Base-by-base conservation (phyloP, 768 basidiomycete species). In the Boletus fagicola region DNA sequence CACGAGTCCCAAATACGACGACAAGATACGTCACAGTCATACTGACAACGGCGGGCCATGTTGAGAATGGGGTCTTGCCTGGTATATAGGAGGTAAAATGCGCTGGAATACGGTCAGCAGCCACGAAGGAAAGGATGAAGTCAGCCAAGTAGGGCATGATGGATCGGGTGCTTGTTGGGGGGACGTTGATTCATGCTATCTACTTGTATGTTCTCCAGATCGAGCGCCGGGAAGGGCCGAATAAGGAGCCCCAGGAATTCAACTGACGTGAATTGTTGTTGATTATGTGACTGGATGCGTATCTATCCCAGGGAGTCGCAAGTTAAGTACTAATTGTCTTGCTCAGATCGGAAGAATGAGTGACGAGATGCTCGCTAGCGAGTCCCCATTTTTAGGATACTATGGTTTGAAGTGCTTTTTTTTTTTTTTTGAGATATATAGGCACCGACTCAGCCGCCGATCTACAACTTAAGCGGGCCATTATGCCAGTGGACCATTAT, bases 21-120 rank as follows among this genome's bases (percentile, higher is more conserved):
- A 83, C 83, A 62, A 98, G 84, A 79, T 98, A 98, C 43, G 81
- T 80, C 33, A 74, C 78, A 60, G 96, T 80, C 31, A 88, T 79
- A 39, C 80, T 75, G 40, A 83, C 68, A 59, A 97, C 95, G 57
- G 79, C 78, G 56, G 83, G 80, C 59, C 72, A 67, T 33, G 93
- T 96, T 31, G 90, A 92, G 54, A 98, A 72, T 13, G 94, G 94
- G 0, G 92, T 89, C 62, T 78, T 72, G 49, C 90, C 92, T 30
- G 78, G 79, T 61, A 90, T 81, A 80, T 89, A 95, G 53, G 79
- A 76, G 35, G 75, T 80, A 47, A 81, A 76, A 68, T 86, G 78
- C 36, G 63, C 70, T 22, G 89, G 87, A 56, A 89, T 75, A 56
- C 76, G 76, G 61, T 80, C 77, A n/a, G 42, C 12, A 40, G 84